Percentiles rank a stretch among this genome's conserved stretches.
These are phyloP conservation scores for Penicillium sp. DNA, from an alignment of 2,329 filamentous ascomycete genomes.

Conservation along the genomic window DNA sequence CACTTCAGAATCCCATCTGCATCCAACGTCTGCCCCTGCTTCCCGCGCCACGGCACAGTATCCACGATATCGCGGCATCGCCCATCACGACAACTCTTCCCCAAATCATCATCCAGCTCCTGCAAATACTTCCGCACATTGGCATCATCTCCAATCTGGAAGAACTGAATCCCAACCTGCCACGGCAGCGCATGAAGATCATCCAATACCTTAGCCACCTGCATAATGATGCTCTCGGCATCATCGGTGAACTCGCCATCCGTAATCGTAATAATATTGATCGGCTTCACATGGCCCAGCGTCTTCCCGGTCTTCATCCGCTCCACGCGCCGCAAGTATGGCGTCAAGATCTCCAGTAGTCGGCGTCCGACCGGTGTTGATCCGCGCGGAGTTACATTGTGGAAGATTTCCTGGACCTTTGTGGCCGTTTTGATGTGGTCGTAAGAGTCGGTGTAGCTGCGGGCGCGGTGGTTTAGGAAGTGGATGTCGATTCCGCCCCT, in stretches of 20 bases:
- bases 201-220: conserved; percentile 62
- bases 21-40: conserved; percentile 52
- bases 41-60: conserved; percentile 67
- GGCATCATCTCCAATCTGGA: conserved; percentile 77
- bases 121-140: conserved; percentile 61
- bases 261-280: conserved; percentile 91
- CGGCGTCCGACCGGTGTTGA: conserved; percentile 71
- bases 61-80: conserved; percentile 80
- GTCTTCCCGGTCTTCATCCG: conserved; percentile 17
- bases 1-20: conserved; percentile 73
- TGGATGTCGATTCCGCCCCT: conserved; percentile 82
- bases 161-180: conserved; percentile 92
- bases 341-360: conserved; percentile 65
- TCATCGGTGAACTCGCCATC: conserved; percentile 81
- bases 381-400: conserved; percentile 58
- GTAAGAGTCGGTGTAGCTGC: conserved; percentile 51
- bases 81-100: conserved; percentile 44
- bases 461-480: conserved; percentile 69
- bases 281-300: conserved; percentile 56
- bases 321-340: conserved; percentile 62
- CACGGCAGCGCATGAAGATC: conserved; percentile 65
- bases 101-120: conserved; percentile 70
- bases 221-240: conserved; percentile 64
- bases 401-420: conserved; percentile 66
- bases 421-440: conserved; percentile 57